Conservation (phyloP, 1,284 basidiomycete genomes). For the Leucoagaricus sp. region DNA sequence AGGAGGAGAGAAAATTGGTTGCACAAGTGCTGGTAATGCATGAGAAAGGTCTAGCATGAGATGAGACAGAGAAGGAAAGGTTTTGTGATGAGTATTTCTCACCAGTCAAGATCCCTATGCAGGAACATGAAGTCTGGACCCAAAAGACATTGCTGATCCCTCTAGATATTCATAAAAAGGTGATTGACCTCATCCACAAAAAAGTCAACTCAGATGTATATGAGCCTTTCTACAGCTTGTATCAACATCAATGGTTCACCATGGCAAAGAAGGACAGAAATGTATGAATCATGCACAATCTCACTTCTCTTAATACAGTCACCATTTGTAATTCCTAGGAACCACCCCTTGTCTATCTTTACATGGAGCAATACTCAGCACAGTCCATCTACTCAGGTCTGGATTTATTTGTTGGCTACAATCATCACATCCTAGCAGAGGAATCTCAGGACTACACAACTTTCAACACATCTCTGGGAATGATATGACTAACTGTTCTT, state of each 20-base stretch:
- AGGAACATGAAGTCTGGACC: constrained; percentile 29
- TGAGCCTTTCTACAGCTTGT: constrained; percentile 34
- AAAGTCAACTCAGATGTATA: constrained; percentile 37
- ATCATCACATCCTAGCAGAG: no score
- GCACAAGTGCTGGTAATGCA: not conserved
- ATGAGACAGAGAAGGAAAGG: constrained; percentile 10
- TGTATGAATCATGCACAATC: no score
- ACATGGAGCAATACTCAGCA: no score
- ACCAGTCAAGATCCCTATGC: not conserved
- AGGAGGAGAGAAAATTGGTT: no score
- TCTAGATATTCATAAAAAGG: constrained; percentile 27
- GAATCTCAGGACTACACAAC: no score
- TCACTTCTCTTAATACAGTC: constrained; percentile 30
- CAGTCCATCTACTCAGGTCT: no score
- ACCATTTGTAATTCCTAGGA: constrained; percentile 29
- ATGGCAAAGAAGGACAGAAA: constrained; percentile 21
- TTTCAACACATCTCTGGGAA: no score
- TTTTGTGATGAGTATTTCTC: constrained; percentile 10
- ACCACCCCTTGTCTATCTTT: no score
- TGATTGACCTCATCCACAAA: constrained; percentile 30
- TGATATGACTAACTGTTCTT: no score
- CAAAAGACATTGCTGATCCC: constrained; percentile 25
- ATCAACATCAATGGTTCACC: constrained; percentile 24
- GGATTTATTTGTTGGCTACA: no score
- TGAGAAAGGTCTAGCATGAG: constrained; percentile 9